Conservation (phyloP, 179 eudicot genomes). For the Spergularia azorica region DNA sequence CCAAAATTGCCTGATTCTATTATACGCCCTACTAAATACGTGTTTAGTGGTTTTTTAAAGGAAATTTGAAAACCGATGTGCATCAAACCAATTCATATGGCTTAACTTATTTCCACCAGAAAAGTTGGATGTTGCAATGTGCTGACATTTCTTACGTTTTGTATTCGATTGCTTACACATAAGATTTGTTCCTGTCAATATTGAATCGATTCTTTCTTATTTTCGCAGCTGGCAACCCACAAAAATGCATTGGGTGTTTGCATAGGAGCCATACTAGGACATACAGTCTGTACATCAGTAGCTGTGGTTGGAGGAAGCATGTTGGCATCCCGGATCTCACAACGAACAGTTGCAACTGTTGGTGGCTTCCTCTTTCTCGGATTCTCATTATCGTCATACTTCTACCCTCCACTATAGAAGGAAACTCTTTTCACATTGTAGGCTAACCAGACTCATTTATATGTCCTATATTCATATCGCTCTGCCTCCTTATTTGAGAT, state of each 20-base stretch:
- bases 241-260: slow-evolving; percentile 95
- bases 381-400: slow-evolving; percentile 86
- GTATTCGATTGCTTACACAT: slow-evolving; percentile 1
- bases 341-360: slow-evolving; percentile 84
- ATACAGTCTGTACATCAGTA: slow-evolving; percentile 80
- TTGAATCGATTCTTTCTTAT: background rate
- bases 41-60: too few relatives aligned
- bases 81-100: background rate
- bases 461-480: too few relatives aligned
- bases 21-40: background rate
- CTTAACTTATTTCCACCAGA: slow-evolving; percentile 1
- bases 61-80: background rate
- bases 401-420: slow-evolving; percentile 85
- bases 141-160: background rate
- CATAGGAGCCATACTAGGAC: slow-evolving; percentile 77
- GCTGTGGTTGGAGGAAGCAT: slow-evolving; percentile 98
- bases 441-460: slow-evolving; percentile 19
- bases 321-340: slow-evolving; percentile 93
- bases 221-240: slow-evolving; percentile 85
- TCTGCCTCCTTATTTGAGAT: background rate
- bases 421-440: background rate
- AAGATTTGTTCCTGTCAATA: background rate
- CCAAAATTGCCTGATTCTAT: background rate
- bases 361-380: slow-evolving; percentile 94
- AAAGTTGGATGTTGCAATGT: slow-evolving; percentile 7